Evolutionary conservation across 805 yeast genomes (phyloP), one percentile per base, ranked within the genome.

Genomic region (Kluyveromyces starmeri): DNA sequence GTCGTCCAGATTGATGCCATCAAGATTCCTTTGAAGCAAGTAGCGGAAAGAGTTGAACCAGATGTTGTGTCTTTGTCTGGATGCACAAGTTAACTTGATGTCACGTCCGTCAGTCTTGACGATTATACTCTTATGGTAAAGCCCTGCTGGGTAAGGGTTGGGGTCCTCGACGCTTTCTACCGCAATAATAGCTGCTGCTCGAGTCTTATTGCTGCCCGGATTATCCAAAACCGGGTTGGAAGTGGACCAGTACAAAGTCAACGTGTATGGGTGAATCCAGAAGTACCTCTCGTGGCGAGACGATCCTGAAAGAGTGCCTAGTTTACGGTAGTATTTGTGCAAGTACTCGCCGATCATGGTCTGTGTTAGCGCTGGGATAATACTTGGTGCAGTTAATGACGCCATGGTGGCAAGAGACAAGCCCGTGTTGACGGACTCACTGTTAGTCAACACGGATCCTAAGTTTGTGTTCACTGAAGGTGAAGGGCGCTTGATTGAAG

Each of bases 221-320:
- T 81, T 78, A 3, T 75, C 70, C 31, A 81, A 53, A 0, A 79
- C 80, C 1, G 96, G 96, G 50, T 83, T 83, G 9, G 76, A 68
- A 4, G 72, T 68, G 3, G 89, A 78, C 98, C 98, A 89, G 58
- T 84, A 86, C 30, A 89, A 65, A 0, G 95, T 84, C 64, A 85
- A 62, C 7, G 92, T 80, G 58, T 88, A 88, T 3, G 98, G 97
- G 59, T 89, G 95, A 28, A 92, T 74, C 97, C 97, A 92, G 69
- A 89, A 89, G 62, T 75, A 89, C 44, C 96, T 71, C 51, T 82
- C 92, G 52, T 89, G 98, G 40, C 96, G 72, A 0, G 89, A 72
- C 14, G 84, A 68, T 6, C 68, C 58, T 24, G 84, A 78, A 32
- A 83, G 65, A 11, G 86, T 80, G 1, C 88, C 88, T 35, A 81